Evolutionary conservation across 305 asterid genomes (phyloP), one percentile per base, ranked within the genome.

Genomic region (Ajuga reptans): DNA sequence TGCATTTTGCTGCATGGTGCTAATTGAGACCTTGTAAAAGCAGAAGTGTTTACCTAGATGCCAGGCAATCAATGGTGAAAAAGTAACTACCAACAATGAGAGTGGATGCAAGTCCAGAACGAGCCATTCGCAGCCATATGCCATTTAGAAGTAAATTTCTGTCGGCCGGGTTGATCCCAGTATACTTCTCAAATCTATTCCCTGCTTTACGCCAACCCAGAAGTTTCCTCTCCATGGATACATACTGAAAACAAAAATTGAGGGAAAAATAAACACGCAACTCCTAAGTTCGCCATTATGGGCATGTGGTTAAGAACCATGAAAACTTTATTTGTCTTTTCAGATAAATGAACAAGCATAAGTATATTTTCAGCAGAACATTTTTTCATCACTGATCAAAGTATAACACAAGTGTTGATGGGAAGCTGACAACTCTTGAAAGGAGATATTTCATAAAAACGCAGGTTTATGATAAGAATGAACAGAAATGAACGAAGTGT

Each of bases 151-250:
- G 82, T 71, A 94, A 72, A 68, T 85, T 91, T 68, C 89, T 79
- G 75, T 94, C 99, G 42, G 92, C 72, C 2, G 97, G 98, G 69
- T 91, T 91, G 79, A 91, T 85, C 64, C 99, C 99, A 1, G 88
- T 78, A 66, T 84, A 83, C 89, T 89, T 84, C 85, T 94, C 98
- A 50, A 94, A 78, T 80, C 87, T 78, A 77, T 85, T 89, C 61
- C 97, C 98, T 0, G 97, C 86, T 67, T 75, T 74, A 21, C 74
- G 77, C 97, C 96, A 87, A 82, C 84, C 89, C 24, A 94, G 89
- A 73, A 89, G 70, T 80, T 80, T 85, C 84, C 96, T 86, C 86
- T 94, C 99, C 95, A 85, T 78, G 16, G 89, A 45, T 74, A 86
- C 79, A 76, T 78, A 83, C 99, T 94, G 95, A 80, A 67, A 47